A percentile compares a stretch with the other conserved stretches of the same genome.
Conservation (phyloP, 2,329 filamentous ascomycete genomes). For the Gyromitra esculenta region DNA sequence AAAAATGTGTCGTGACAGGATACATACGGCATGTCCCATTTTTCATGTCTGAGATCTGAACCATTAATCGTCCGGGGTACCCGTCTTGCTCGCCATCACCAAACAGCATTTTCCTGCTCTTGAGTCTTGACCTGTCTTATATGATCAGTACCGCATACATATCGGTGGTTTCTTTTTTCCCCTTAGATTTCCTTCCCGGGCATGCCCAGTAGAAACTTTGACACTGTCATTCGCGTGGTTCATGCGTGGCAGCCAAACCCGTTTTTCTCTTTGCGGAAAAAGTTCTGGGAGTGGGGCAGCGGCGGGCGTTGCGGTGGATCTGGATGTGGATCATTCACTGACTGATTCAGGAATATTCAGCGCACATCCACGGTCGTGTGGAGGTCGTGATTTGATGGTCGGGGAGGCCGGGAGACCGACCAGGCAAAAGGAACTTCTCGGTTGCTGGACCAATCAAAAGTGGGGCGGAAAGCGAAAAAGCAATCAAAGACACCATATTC, state of each 20-base stretch:
- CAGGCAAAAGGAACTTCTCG: conserved; percentile 43
- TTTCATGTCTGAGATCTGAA: conserved; percentile 37
- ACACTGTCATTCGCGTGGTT: conserved; percentile 54
- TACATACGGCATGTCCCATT: conserved; percentile 18
- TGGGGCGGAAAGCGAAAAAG: conserved; percentile 34
- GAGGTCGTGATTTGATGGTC: conserved; percentile 41
- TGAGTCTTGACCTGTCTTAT: conserved; percentile 23
- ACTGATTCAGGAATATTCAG: conserved; percentile 45
- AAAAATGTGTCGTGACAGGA: conserved; percentile 17
- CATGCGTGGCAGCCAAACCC: conserved; percentile 53
- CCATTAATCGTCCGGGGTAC: conserved; percentile 29
- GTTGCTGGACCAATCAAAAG: conserved; percentile 44
- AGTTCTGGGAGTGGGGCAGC: conserved; percentile 42
- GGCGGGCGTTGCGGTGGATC: conserved; percentile 46
- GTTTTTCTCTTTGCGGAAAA: conserved; percentile 41
- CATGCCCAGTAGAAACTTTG: conserved; percentile 44
- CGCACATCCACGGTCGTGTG: conserved; percentile 41
- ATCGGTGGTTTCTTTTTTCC: conserved; percentile 46
- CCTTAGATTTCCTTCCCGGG: conserved; percentile 17
- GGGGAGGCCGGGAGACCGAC: conserved; percentile 49
- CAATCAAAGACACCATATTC: conserved; percentile 51
- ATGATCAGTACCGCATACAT: conserved; percentile 21
- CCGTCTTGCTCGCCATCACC: conserved; percentile 39
- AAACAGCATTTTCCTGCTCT: conserved; percentile 37
- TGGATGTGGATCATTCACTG: conserved; percentile 50